Conservation (phyloP, 2,329 filamentous ascomycete species). For the Davidsoniella neocaledoniae region DNA sequence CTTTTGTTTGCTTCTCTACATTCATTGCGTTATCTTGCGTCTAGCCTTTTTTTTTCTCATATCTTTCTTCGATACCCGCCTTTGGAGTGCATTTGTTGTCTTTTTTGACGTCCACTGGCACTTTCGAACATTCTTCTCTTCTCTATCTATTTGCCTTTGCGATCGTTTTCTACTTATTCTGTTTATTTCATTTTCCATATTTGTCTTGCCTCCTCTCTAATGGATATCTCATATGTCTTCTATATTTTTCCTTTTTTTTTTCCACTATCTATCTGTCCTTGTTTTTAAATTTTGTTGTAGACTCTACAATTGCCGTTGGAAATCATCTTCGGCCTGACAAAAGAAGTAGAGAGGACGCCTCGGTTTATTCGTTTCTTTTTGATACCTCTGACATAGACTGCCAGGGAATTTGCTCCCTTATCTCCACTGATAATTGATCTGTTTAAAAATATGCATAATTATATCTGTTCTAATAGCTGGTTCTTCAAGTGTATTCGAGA, state of each 20-base stretch:
- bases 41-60: neutral
- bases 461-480: too few relatives aligned
- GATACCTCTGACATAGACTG: too few relatives aligned
- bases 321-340: too few relatives aligned
- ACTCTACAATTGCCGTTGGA: too few relatives aligned
- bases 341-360: too few relatives aligned
- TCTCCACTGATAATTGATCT: too few relatives aligned
- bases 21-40: neutral
- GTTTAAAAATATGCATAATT: too few relatives aligned
- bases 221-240: neutral
- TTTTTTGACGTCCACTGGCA: neutral
- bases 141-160: neutral
- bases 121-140: neutral
- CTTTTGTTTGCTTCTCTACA: slow-evolving; percentile 5
- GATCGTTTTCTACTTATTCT: slow-evolving; percentile 1
- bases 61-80: neutral
- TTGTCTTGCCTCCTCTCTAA: neutral
- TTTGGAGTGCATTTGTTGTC: neutral
- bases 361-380: too few relatives aligned
- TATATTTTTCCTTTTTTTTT: neutral
- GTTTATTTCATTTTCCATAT: slow-evolving; percentile 12
- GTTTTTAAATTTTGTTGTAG: neutral
- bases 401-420: too few relatives aligned
- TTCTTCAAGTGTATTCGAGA: too few relatives aligned
- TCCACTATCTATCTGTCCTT: neutral